Evolutionary conservation across 345 rosid species (phyloP).

Genomic region (Melaleuca quinquenervia): DNA sequence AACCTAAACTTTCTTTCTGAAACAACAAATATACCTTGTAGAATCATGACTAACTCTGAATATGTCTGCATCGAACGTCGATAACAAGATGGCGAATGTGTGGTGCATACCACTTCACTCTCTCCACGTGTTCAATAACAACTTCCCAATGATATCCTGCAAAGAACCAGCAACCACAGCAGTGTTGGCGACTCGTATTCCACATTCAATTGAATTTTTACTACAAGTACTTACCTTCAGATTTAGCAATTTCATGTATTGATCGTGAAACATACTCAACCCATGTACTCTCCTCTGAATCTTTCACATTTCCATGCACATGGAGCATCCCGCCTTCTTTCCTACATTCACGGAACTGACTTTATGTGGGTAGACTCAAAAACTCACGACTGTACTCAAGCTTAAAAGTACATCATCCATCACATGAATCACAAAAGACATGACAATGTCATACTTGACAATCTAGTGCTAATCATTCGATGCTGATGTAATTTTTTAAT

Average conservation of each 20-base stretch:
- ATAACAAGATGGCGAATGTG: conserved; percentile 87
- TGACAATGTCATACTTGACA: background rate
- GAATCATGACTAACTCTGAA: background rate
- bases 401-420: background rate
- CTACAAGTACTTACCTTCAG: conserved; percentile 46
- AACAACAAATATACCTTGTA: background rate
- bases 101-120: conserved; percentile 95
- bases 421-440: background rate
- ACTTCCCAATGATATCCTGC: conserved; percentile 77
- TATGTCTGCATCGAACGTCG: conserved; percentile 55
- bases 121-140: conserved; percentile 53
- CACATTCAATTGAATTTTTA: background rate
- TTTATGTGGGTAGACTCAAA: background rate
- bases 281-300: conserved; percentile 59
- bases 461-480: background rate
- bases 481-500: background rate
- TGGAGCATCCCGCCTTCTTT: conserved; percentile 75
- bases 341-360: conserved; percentile 23
- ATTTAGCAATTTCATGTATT: conserved; percentile 42
- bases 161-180: background rate
- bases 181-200: background rate
- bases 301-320: conserved; percentile 85
- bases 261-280: conserved; percentile 36
- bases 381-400: background rate
- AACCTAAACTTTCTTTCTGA: background rate